Evolutionary conservation across 2,329 filamentous ascomycete genomes (phyloP), one percentile per base, ranked within the genome.

Genomic region (Fulvia fulva): DNA sequence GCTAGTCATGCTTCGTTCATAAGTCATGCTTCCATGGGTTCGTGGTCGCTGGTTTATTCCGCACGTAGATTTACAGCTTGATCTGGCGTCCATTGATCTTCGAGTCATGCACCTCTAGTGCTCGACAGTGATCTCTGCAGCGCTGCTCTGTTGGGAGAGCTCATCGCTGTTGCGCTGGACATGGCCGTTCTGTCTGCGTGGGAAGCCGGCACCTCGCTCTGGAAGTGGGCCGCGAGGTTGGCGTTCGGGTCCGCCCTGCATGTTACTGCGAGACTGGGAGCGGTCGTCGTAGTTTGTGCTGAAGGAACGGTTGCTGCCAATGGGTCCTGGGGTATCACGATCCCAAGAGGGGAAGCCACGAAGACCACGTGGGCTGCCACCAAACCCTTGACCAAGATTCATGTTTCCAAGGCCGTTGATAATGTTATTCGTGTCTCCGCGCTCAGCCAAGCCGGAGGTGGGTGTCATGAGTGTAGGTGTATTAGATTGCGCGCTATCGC

Each of bases 381-480:
- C 77, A 64, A 78, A 80, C 19, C 70, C 72, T 44, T 78, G 78
- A 30, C 81, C 81, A 37, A 89, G 75, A 55, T 78, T 82, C 74
- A 89, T 80, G 63, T 80, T 81, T 58, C 79, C 78, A 60, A 90
- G 78, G 57, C 84, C 85, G 67, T 86, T 85, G 67, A 87, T 83
- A 37, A 88, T 75, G 63, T 84, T 75, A 57, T 55, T 63, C 19
- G 66, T 46, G 44, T 71, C 70, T 19, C 64, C 62, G 49, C 69
- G 68, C 30, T 71, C 70, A 46, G 60, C 60, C 16, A 71, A 63
- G 58, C 66, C 61, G 44, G 68, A 65, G 12, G 82, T 85, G 12
- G 84, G 84, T 2, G 87, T 88, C 69, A 72, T 71, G 59, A 88
- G 77, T 52, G 82, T 87, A 8, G 87, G 86, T 22, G 87, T 88